Evolutionary conservation across 1,139 yeast genomes (phyloP), one percentile per base, ranked within the genome.

Genomic region (Geotrichum aggregatum): DNA sequence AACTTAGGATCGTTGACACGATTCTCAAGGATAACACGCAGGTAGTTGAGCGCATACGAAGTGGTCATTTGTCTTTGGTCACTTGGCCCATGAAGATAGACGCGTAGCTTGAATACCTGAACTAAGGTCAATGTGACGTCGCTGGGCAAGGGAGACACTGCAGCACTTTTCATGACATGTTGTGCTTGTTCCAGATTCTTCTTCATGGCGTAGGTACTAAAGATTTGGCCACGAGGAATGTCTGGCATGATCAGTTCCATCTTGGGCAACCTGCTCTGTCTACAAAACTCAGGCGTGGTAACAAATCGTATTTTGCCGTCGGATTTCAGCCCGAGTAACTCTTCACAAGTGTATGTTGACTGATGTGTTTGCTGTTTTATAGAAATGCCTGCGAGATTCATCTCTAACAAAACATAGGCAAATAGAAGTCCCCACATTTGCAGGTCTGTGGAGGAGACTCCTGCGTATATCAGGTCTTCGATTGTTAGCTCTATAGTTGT

Each of bases 71-170:
- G 33, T 28, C 26, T 46, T 10, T 19, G 42, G 16, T 18, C 31
- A 18, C 16, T 28, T 18, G 14, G 35, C 13, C 54, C 43, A n/a
- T 49, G 4, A 18, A 50, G 18, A 16, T 22, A 13, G 4, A 31
- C 28, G 18, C 50, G 45, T n/a, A 50, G 42, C 31, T 50, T 50
- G 47, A 50, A 46, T 2, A 50, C 16, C 10, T 41, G 47, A 14
- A 50, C 28, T 16, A 50, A 33, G 22, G 22, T 18, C 44, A 50
- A 19, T 2, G 50, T 42, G n/a, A 39, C 36, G 18, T 45, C 50
- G 11, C 4, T n/a, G 5, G 36, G 18, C 19, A 11, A 14, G 8
- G 31, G 18, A 11, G 19, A 10, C 10, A 31, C 14, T 19, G 14
- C 44, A 11, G 16, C 3, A 8, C 18, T 19, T 28, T 8, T 24